A percentile compares a stretch with the other conserved stretches of the same genome.
These are phyloP conservation scores for Hemileia vastatrix DNA, from an alignment of 1,284 basidiomycete genomes.

Conservation along the genomic window DNA sequence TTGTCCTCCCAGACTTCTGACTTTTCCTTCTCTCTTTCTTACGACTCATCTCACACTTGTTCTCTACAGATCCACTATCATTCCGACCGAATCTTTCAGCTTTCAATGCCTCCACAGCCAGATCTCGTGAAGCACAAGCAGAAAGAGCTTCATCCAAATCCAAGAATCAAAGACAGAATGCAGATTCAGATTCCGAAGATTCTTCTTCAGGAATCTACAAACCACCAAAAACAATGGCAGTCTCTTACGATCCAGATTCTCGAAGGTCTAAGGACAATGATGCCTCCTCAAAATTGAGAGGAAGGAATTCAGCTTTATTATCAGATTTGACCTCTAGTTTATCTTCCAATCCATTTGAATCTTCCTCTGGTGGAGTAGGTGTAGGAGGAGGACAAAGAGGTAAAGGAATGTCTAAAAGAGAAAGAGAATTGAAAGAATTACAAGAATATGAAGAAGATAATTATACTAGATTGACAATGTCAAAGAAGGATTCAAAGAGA, in stretches of 20 bases:
- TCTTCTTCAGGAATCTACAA: no score
- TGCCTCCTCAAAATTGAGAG: background rate
- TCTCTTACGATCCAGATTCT: no score
- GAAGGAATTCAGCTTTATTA: slow-evolving; percentile 34
- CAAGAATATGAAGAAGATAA: slow-evolving; percentile 92
- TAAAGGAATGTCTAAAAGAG: slow-evolving; percentile 53
- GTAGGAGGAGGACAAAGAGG: slow-evolving; percentile 33
- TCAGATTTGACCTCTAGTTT: slow-evolving; percentile 37
- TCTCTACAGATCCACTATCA: background rate
- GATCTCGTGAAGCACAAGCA: slow-evolving; percentile 46
- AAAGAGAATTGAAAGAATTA: slow-evolving; percentile 67
- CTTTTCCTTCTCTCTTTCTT: background rate
- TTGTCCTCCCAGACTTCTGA: no score
- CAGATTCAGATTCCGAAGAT: no score
- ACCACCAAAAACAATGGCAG: no score
- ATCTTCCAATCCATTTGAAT: slow-evolving; percentile 40
- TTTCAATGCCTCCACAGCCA: slow-evolving; percentile 56
- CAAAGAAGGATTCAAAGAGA: slow-evolving; percentile 71
- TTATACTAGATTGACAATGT: slow-evolving; percentile 81
- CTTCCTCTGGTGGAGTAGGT: slow-evolving; percentile 36
- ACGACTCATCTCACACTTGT: background rate
- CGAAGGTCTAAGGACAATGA: no score
- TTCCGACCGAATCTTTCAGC: background rate
- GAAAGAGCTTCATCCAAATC: no score
- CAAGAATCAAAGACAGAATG: no score